A percentile compares a stretch with the other conserved stretches of the same genome.
These are phyloP conservation scores for Sanghuangporus weigelae DNA, from an alignment of 1,284 basidiomycete genomes.

Conservation along the genomic window DNA sequence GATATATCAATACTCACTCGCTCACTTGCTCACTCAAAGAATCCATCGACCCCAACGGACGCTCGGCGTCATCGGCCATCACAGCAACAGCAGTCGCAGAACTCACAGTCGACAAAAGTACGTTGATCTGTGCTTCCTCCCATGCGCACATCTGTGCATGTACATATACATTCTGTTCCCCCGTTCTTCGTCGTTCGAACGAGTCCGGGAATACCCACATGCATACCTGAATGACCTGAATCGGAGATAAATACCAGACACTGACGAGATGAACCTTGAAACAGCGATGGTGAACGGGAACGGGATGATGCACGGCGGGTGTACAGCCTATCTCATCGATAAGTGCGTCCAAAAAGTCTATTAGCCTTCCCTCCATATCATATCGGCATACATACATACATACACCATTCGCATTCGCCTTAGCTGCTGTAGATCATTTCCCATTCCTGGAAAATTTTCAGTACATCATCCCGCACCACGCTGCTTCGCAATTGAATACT, in stretches of 20 bases:
- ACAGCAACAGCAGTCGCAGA: constrained; percentile 56
- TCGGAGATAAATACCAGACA: background rate
- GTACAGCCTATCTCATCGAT: constrained; percentile 65
- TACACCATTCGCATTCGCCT: too few species aligned
- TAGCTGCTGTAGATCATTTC: too few species aligned
- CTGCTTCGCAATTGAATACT: too few species aligned
- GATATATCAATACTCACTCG: too few species aligned
- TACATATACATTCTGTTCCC: background rate
- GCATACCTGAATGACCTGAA: too few species aligned
- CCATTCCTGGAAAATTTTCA: too few species aligned
- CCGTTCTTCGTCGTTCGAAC: background rate
- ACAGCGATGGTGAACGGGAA: constrained; percentile 69
- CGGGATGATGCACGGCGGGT: constrained; percentile 67
- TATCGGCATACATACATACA: background rate
- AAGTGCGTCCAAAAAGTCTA: constrained; percentile 39
- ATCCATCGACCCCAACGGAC: too few species aligned
- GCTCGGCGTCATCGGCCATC: too few species aligned
- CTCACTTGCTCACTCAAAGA: too few species aligned
- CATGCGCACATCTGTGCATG: too few species aligned
- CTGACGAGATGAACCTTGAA: too few species aligned
- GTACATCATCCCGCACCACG: too few species aligned
- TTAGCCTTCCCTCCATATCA: background rate
- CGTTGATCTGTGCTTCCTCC: constrained; percentile 18
- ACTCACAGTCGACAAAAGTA: constrained; percentile 53
- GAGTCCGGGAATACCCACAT: constrained; percentile 16